These are phyloP conservation scores for Leccinum barrowsii DNA, from an alignment of 768 basidiomycete species.

Conservation along the genomic window DNA sequence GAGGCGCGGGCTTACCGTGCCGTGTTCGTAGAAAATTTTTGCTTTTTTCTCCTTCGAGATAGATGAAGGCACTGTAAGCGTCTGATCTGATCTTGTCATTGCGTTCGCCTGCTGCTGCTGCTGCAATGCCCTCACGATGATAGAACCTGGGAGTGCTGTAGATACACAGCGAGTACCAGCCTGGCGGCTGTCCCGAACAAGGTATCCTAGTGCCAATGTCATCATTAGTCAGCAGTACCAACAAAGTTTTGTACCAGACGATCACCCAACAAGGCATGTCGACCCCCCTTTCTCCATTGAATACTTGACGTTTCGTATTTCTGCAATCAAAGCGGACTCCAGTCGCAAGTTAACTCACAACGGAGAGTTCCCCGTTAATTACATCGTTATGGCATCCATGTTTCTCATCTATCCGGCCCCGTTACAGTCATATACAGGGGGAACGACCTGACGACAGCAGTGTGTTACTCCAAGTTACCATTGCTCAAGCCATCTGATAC, in stretches of 20 bases:
- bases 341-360: conserved; percentile 4
- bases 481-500: conserved; percentile 15
- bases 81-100: conserved; percentile 29
- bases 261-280: conserved; percentile 22
- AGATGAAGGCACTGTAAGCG: conserved; percentile 18
- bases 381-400: conserved; percentile 30
- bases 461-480: conserved; percentile 9
- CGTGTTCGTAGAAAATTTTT: conserved; percentile 31
- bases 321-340: conserved; percentile 6
- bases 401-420: conserved; percentile 20
- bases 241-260: conserved; percentile 10
- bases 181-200: not conserved
- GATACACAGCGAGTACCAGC: not conserved
- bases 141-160: conserved; percentile 14
- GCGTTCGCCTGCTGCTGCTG: conserved; percentile 3
- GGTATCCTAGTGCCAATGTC: not conserved
- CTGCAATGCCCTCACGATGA: conserved; percentile 14
- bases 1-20: conserved; percentile 26
- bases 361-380: conserved; percentile 27
- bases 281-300: conserved; percentile 4
- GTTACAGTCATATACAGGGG: conserved; percentile 36
- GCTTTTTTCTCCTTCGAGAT: conserved; percentile 25
- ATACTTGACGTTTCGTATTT: conserved; percentile 10
- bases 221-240: conserved; percentile 21
- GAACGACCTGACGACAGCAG: conserved; percentile 26